Percentiles rank a stretch among this genome's conserved stretches.
phyloP scores from a whole-genome alignment of 2,329 filamentous ascomycete species.

The Colletotrichum salicis region DNA sequence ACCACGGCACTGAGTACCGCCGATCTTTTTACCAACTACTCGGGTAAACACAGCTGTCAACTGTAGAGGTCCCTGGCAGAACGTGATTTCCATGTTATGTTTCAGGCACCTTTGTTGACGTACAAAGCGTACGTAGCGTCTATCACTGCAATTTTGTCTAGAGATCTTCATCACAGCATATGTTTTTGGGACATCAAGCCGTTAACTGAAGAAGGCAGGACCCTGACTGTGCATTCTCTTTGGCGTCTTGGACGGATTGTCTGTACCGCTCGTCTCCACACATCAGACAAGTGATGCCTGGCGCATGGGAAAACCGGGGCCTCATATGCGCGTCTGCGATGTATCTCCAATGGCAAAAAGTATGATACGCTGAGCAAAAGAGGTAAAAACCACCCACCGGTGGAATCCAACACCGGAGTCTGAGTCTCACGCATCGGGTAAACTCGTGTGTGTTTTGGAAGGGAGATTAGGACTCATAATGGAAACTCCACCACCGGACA shows the following conservation, averaged over 20 bases:
- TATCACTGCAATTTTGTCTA: not conserved
- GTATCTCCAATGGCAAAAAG: not conserved
- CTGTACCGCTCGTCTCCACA: constrained; percentile 10
- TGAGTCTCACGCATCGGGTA: not conserved
- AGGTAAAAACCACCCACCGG: not conserved
- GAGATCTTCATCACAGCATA: constrained; percentile 23
- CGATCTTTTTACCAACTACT: constrained; percentile 1
- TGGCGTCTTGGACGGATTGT: constrained; percentile 10
- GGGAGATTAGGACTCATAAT: not conserved
- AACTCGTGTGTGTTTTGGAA: not conserved
- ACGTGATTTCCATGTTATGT: constrained; percentile 14
- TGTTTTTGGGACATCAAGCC: not conserved
- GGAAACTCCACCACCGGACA: not conserved
- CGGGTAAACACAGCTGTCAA: constrained; percentile 4
- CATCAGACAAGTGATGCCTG: constrained; percentile 23
- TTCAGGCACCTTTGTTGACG: not conserved
- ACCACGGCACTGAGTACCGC: not conserved
- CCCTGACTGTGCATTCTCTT: constrained; percentile 22
- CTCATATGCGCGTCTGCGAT: not conserved
- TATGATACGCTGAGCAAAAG: not conserved
- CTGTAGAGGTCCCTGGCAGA: constrained; percentile 4
- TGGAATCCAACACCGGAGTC: not conserved
- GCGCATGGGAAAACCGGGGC: constrained; percentile 14
- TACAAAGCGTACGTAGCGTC: not conserved
- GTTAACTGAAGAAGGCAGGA: constrained; percentile 23